Base-by-base conservation (phyloP, 176 grass and related monocot species). In the Thalia dealbata region DNA sequence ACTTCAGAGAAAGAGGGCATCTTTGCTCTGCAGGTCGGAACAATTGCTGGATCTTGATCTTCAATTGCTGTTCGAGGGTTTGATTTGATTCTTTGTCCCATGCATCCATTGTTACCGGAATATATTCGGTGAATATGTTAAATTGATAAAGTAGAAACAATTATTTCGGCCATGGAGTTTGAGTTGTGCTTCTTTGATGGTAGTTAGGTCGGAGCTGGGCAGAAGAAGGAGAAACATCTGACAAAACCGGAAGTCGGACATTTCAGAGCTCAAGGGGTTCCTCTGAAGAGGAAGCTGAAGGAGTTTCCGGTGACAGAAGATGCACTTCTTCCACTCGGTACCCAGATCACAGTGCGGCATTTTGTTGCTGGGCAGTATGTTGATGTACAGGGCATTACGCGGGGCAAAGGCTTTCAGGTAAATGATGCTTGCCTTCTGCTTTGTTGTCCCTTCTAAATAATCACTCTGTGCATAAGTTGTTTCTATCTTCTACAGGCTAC, bases 171-270 rank as follows among this genome's bases (percentile, higher is more conserved):
- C 55, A 69, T 46, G 50, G 75, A 75, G 32, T 3, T 30, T 52
- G 59, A 58, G 62, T 24, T 30, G 51, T 58, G 70, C 71, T 66
- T 79, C 48, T 69, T 60, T 80, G 59, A 26, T 77, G 76, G 73
- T 79, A 73, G 75, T 62, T 81, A 99, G 95, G 73, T 99, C 2
- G 95, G 95, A 25, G 90, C 95, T 65, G 95, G 95, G 3, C 95
- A 99, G 77, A 99, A 99, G 85, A 99, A 99, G 77, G 95, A 99
- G 81, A 99, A 99, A n/a, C 95, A 99, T 84, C 85, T 99, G 61
- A 88, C 83, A 55, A 99, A 91, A 51, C 75, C 95, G 29, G 95
- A 99, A 83, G 81, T 88, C 35, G 87, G 95, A 13, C 95, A 99
- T 67, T 99, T 93, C 44, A 99, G 95, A 80, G 75, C 90, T 15